Evolutionary conservation across 108 stramenopile species (phyloP).

Genomic region (Epithemia pelagica): DNA sequence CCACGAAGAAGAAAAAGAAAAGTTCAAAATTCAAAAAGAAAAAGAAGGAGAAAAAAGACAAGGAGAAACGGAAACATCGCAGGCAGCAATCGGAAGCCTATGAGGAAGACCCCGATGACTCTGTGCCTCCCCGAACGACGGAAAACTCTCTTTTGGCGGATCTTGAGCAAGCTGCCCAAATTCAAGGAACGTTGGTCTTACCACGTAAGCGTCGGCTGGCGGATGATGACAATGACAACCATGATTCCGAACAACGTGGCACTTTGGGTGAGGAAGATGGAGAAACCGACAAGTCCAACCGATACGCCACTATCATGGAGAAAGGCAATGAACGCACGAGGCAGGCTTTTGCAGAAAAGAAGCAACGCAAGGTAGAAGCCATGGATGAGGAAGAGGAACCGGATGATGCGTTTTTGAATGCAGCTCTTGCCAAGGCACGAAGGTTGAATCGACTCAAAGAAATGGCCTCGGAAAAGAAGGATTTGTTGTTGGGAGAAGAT

Average conservation of each 20-base stretch:
- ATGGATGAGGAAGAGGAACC: constrained; percentile 50
- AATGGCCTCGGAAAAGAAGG: constrained; percentile 20
- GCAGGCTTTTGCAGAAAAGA: constrained; percentile 36
- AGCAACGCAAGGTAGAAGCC: constrained; percentile 1
- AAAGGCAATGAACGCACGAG: constrained; percentile 71
- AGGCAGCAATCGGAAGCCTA: background rate
- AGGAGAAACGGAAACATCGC: constrained; percentile 29
- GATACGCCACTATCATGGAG: constrained; percentile 73
- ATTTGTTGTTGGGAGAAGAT: constrained; percentile 41
- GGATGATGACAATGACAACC: background rate
- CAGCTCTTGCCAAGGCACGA: constrained; percentile 83
- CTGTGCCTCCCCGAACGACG: background rate
- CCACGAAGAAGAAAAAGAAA: constrained; percentile 31
- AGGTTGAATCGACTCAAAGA: constrained; percentile 65
- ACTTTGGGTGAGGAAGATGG: background rate
- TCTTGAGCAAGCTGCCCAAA: background rate
- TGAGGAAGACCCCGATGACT: background rate
- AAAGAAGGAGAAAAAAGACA: constrained; percentile 60
- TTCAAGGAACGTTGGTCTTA: background rate
- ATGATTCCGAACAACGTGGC: background rate
- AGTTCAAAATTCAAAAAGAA: constrained; percentile 37
- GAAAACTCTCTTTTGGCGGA: background rate
- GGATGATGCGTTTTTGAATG: constrained; percentile 83
- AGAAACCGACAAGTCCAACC: constrained; percentile 30
- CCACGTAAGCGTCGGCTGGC: constrained; percentile 2